phyloP scores from a whole-genome alignment of 495 filamentous ascomycete species.

The Eremomyces bilateralis region DNA sequence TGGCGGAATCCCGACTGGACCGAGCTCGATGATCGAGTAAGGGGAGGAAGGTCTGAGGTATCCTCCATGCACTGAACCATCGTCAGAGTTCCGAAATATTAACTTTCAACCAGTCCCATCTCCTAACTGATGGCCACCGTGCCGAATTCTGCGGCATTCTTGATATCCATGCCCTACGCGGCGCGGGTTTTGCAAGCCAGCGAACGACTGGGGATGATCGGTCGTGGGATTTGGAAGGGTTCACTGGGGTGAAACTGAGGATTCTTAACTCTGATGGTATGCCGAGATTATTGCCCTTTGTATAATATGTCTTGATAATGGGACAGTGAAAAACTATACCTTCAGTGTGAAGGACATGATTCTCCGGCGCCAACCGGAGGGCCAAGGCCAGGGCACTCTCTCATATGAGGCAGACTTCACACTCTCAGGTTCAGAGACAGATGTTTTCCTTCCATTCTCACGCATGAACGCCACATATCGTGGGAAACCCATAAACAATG shows the following conservation, averaged over 20 bases:
- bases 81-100: no score
- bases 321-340: conserved; percentile 43
- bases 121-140: no score
- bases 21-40: no score
- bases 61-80: no score
- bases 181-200: conserved; percentile 66
- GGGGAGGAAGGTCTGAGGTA: no score
- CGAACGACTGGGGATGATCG: conserved; percentile 26
- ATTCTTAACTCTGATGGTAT: conserved; percentile 19
- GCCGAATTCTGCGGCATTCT: conserved; percentile 43
- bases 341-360: conserved; percentile 50
- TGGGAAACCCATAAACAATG: conserved; percentile 37
- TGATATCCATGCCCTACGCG: conserved; percentile 52
- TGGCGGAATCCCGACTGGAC: no score
- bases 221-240: conserved; percentile 17
- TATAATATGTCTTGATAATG: conserved; percentile 8
- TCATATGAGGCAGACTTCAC: conserved; percentile 34
- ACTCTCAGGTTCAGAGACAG: conserved; percentile 4
- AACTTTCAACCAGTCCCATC: no score
- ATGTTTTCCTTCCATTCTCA: conserved; percentile 29
- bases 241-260: conserved; percentile 16
- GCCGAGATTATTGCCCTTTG: conserved; percentile 1
- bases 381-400: conserved; percentile 37
- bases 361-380: conserved; percentile 30
- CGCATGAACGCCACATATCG: conserved; percentile 51